These are phyloP conservation scores for Monilinia laxa DNA, from an alignment of 2,329 filamentous ascomycete genomes.

Conservation along the genomic window DNA sequence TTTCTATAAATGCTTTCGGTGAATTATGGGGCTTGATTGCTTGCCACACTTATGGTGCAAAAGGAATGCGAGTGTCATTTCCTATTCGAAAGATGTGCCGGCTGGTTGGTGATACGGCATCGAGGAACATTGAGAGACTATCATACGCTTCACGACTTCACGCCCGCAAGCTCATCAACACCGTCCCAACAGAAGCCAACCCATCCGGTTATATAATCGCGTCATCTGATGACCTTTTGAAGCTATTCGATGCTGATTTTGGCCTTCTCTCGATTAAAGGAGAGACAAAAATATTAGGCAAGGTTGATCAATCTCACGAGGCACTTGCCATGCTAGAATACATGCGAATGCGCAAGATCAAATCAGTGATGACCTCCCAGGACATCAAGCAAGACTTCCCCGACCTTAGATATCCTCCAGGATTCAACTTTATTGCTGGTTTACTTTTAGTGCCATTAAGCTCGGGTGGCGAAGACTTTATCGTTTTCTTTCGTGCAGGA, in stretches of 20 bases:
- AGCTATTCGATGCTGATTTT: constrained; percentile 83
- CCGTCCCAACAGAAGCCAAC: constrained; percentile 74
- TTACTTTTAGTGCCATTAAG: constrained; percentile 80
- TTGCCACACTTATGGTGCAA: constrained; percentile 75
- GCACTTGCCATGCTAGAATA: constrained; percentile 83
- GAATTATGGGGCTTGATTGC: constrained; percentile 87
- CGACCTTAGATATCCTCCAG: constrained; percentile 75
- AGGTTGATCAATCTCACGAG: constrained; percentile 74
- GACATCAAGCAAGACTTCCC: constrained; percentile 76
- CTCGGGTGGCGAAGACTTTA: constrained; percentile 75
- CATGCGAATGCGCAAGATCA: constrained; percentile 70
- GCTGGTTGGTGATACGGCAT: constrained; percentile 80
- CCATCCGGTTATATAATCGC: constrained; percentile 89
- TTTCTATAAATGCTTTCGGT: constrained; percentile 82
- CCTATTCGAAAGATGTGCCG: constrained; percentile 91
- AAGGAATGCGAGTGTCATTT: constrained; percentile 87
- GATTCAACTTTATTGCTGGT: constrained; percentile 75
- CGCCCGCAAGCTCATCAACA: constrained; percentile 85
- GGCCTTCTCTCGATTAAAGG: constrained; percentile 80
- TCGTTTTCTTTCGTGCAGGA: constrained; percentile 82
- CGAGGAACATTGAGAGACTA: constrained; percentile 80
- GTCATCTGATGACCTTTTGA: constrained; percentile 80
- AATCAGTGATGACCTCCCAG: constrained; percentile 73
- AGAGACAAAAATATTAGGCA: constrained; percentile 84
- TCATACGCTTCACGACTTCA: constrained; percentile 84